A percentile compares a stretch with the other conserved stretches of the same genome.
Conservation (phyloP, 164 flowering plant species). For the Echeveria elegans region DNA sequence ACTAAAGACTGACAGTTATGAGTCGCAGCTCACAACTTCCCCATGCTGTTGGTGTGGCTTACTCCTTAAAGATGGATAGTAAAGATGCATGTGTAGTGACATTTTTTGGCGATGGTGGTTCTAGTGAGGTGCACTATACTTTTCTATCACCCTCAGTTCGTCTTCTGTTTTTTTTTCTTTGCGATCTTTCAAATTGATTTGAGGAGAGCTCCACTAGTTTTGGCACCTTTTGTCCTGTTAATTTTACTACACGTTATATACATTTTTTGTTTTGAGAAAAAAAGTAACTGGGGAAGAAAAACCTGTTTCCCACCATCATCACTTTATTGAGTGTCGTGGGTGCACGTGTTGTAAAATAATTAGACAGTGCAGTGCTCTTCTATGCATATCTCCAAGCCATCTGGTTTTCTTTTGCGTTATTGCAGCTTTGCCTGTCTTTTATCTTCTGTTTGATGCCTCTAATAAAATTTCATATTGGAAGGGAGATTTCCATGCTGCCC, state of each 20-base stretch:
- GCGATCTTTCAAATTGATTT: background rate
- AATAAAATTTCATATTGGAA: constrained; percentile 18
- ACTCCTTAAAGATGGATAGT: constrained; percentile 88
- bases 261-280: no score
- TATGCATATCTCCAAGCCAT: background rate
- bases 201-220: background rate
- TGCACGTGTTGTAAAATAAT: background rate
- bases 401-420: background rate
- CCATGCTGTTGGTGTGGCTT: constrained; percentile 96
- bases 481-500: constrained; percentile 98
- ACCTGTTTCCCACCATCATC: no score
- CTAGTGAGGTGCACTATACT: constrained; percentile 69
- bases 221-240: background rate
- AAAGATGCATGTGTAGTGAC: constrained; percentile 79
- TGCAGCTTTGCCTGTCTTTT: background rate
- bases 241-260: background rate
- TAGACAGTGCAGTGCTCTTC: background rate
- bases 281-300: no score
- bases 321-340: background rate
- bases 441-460: constrained; percentile 12
- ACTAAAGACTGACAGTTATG: background rate
- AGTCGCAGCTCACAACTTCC: constrained; percentile 74
- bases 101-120: constrained; percentile 85
- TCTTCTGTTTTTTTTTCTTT: background rate
- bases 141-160: background rate